phyloP scores from a whole-genome alignment of 192 early-diverging fungal species.

The Umbelopsis isabellina region DNA sequence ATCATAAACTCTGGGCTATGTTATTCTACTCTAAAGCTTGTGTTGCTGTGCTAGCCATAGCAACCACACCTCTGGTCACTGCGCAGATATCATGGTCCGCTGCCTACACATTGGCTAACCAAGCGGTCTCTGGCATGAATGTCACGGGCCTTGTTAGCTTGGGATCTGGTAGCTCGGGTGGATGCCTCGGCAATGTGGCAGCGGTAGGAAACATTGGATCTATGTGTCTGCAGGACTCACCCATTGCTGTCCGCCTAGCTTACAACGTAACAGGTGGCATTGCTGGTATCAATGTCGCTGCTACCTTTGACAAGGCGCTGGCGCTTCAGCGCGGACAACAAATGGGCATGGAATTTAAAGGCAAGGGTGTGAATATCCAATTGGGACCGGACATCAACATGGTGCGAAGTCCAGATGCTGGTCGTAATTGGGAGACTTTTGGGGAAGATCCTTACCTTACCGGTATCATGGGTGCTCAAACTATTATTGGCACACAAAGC shows the following conservation, averaged over 20 bases:
- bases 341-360: constrained; percentile 59
- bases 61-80: neutral
- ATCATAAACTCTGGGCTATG: neutral
- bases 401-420: constrained; percentile 24
- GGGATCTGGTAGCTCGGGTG: neutral
- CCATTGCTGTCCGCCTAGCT: constrained; percentile 36
- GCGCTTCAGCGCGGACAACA: constrained; percentile 48
- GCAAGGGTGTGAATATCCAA: constrained; percentile 57
- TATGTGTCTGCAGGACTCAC: neutral
- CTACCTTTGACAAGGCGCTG: constrained; percentile 59
- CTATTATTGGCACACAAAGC: constrained; percentile 34
- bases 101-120: neutral
- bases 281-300: constrained; percentile 58
- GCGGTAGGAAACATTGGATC: neutral
- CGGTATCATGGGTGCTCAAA: constrained; percentile 22
- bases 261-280: constrained; percentile 48
- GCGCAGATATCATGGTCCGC: neutral
- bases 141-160: neutral
- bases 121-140: neutral
- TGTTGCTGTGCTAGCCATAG: neutral
- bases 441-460: constrained; percentile 38
- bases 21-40: neutral
- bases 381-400: constrained; percentile 48
- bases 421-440: constrained; percentile 31
- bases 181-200: neutral